phyloP scores from a whole-genome alignment of 2,329 filamentous ascomycete species.

The Colletotrichum sidae region DNA sequence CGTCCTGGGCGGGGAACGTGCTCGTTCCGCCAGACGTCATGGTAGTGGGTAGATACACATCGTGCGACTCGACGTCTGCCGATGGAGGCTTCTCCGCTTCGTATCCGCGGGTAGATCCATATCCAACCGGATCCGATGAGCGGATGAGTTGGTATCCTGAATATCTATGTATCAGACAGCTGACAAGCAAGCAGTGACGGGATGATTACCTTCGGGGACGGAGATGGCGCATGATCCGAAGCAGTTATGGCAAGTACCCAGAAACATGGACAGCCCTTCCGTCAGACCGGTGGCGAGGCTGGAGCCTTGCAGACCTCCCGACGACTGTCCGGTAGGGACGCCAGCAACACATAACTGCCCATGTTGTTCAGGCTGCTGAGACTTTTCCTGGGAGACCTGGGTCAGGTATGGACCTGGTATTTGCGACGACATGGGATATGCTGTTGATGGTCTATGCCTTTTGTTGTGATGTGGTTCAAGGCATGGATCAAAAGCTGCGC shows the following conservation, averaged over 20 bases:
- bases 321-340: constrained; percentile 21
- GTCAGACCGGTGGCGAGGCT: constrained; percentile 28
- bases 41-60: constrained; percentile 40
- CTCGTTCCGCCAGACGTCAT: constrained; percentile 42
- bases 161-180: constrained; percentile 3
- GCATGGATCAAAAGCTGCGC: constrained; percentile 9
- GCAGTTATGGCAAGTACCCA: constrained; percentile 48
- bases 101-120: constrained; percentile 48
- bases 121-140: constrained; percentile 39
- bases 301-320: constrained; percentile 36
- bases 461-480: constrained; percentile 40
- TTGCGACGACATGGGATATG: constrained; percentile 47
- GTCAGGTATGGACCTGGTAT: constrained; percentile 40
- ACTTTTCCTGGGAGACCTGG: constrained; percentile 48
- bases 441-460: constrained; percentile 46
- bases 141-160: constrained; percentile 51
- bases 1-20: constrained; percentile 46
- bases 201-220: constrained; percentile 30
- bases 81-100: constrained; percentile 43
- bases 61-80: constrained; percentile 32
- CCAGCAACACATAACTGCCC: constrained; percentile 39
- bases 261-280: constrained; percentile 44
- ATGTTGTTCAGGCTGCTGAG: constrained; percentile 39
- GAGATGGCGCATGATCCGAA: constrained; percentile 40
- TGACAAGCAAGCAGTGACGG: constrained; percentile 45